Base-by-base conservation (phyloP, 1,284 basidiomycete genomes). In the Tetrapyrgos nigripes region DNA sequence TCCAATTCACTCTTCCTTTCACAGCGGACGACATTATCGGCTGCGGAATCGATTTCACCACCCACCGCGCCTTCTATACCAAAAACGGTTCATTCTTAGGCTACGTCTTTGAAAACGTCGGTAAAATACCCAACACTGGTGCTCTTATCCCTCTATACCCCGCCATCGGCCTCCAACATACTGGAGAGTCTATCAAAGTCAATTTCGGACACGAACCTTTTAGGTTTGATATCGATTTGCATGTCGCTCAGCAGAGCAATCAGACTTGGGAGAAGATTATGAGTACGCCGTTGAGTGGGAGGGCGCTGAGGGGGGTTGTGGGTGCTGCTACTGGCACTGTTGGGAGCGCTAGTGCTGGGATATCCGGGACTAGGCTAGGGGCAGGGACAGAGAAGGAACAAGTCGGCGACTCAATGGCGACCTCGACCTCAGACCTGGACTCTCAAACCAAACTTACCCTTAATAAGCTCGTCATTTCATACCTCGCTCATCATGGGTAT, bases 151-250 rank as follows among this genome's bases (percentile, higher is more conserved):
- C 87, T 21, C 69, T 97, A 26, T 94, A 89, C 70, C 94, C 96
- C 3, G 87, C 92, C n/a, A 83, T 97, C 52, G 96, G 95, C 10
- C 79, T 98, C 59, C 90, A 92, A 53, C 89, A 94, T 64, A 76
- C 80, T 1, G 79, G 83, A 40, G 93, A 96, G 72, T 78, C 83
- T 21, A 77, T 95, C 47, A 84, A 86, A 48, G 88, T 89, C 68
- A 97, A 97, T 76, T 96, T 97, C 71, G 92, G 93, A 6, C 88
- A 91, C 60, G 85, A 88, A 17, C 83, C 88, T 1, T 98, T 97
- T 83, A 82, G 79, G 66, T 97, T 87, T 71, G 94, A 96, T 71
- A 96, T 98, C 68, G 89, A 93, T 57, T 84, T 87, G 54, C 85
- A 94, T 68, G 89, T 92, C 27, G 83, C 86, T 62, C 84, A 87